Conservation (phyloP, 345 rosid genomes). For the Ceriops decandra region DNA sequence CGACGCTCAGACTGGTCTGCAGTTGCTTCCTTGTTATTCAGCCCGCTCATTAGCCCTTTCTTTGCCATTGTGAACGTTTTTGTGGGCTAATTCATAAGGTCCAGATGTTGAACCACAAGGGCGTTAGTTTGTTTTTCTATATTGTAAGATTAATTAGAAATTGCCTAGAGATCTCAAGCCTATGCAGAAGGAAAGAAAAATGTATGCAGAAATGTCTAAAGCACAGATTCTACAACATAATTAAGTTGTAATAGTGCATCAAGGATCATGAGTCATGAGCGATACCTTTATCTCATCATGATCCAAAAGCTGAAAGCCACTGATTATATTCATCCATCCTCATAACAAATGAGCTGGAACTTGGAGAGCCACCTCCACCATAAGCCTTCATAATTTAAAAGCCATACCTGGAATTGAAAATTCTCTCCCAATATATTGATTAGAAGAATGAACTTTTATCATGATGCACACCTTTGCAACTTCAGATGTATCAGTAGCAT, state of each 20-base stretch:
- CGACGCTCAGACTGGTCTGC: slow-evolving; percentile 76
- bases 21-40: slow-evolving; percentile 70
- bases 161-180: too few species aligned
- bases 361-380: slow-evolving; percentile 62
- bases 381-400: slow-evolving; percentile 47
- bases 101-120: too few species aligned
- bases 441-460: too few species aligned
- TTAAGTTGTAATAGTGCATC: too few species aligned
- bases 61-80: slow-evolving; percentile 71
- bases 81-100: slow-evolving; percentile 38
- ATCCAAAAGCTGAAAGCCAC: slow-evolving; percentile 38
- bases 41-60: slow-evolving; percentile 84
- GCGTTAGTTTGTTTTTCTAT: too few species aligned
- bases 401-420: not conserved
- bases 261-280: too few species aligned
- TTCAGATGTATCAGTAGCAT: slow-evolving; percentile 52
- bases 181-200: too few species aligned
- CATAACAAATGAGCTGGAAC: slow-evolving; percentile 69
- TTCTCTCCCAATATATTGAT: too few species aligned
- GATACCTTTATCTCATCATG: too few species aligned
- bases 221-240: too few species aligned
- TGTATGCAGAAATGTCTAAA: too few species aligned
- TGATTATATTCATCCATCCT: slow-evolving; percentile 76
- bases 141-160: too few species aligned
- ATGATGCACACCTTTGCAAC: slow-evolving; percentile 63